Base-by-base conservation (phyloP, 2,329 filamentous ascomycete genomes). In the Ambrosiella cleistominuta region DNA sequence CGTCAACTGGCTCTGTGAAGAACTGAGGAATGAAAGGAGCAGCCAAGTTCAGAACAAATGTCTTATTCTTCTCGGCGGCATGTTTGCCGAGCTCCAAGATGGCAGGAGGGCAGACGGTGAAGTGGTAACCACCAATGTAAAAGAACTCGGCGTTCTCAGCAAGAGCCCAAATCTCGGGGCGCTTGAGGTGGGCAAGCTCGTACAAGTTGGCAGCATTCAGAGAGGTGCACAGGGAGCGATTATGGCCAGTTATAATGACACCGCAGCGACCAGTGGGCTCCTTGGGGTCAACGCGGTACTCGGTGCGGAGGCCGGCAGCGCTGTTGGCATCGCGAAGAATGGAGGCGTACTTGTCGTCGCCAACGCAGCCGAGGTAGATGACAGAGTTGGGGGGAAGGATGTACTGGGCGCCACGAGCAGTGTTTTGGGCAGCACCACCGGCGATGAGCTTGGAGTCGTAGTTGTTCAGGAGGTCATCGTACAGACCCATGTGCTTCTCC, bases 121-220 rank as follows among this genome's bases (percentile, higher is more conserved):
- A 81, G 77, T 98, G 93, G 77, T 89, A 98, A 51, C 93, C 93
- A 67, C 93, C 93, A 62, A 98, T 83, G 68, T 95, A 98, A 78
- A 84, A 96, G 66, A 86, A 78, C 68, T 90, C 80, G 59, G 91
- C 90, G 66, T 85, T 82, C 80, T 97, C 82, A 61, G 93, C 93
- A 56, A 96, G 78, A 64, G 81, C 79, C 93, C 93, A 98, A 72
- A 97, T 85, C 72, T 91, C 82, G 57, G 88, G 85, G 70, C 82
- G 81, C 81, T 95, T 88, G 70, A 98, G 75, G 72, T 98, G 93
- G 63, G 93, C 88, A 56, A 96, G 70, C 73, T 91, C 91, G 76
- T 98, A 98, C 76, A 89, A 86, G 77, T 98, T 98, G 65, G 93
- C 93, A 62, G 93, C 93, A 62, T 85, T 93, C 60, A 98, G 85